Base-by-base conservation (phyloP, 2,329 filamentous ascomycete genomes). In the Ophiocordyceps sinensis region DNA sequence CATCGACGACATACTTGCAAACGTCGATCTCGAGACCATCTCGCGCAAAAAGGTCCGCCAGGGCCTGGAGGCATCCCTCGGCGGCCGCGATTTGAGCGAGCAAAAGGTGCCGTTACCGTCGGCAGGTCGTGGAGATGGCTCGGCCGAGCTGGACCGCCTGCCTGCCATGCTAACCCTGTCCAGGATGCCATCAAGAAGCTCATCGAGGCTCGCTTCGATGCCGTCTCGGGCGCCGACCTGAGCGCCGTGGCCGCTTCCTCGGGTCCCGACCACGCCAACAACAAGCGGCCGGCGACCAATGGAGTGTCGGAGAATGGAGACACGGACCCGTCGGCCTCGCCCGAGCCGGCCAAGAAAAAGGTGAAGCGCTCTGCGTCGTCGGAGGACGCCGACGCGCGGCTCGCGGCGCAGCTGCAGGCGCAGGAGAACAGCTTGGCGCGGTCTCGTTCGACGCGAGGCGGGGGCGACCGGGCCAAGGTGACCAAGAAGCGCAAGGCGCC, bases 341-440 rank as follows among this genome's bases (percentile, higher is more conserved):
- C 60, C 6, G 64, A 66, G 31, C 70, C 69, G 2, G 62, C 64
- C 1, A 68, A 66, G 47, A 84, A 80, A 57, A 86, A 85, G 63
- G 82, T 82, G 43, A 79, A 79, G 55, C 73, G 75, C 36, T 71
- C 76, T 26, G 66, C 65, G 13, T 63, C 68, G 31, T 65, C 64
- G 9, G 72, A 76, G 49, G 85, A 94, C 48, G 81, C 84, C 28
- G 91, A 98, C 61, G 91, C 89, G 29, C 78, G 82, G 36, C 76
- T 89, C 46, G 91, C 91, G 1, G 87, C 87, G 14, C 77, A 82
- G 58, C 70, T 98, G 30, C 91, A 98, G 62, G 89, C 87, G 0
- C 85, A 96, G 60, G 86, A 95, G 64, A 94, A 96, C 60, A 71
- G 77, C 44, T 64, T 73, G 39, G 67, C 65, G 3, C 69, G 77